These are phyloP conservation scores for Aspergillus nidulans DNA, from an alignment of 495 filamentous ascomycete species.

Conservation along the genomic window DNA sequence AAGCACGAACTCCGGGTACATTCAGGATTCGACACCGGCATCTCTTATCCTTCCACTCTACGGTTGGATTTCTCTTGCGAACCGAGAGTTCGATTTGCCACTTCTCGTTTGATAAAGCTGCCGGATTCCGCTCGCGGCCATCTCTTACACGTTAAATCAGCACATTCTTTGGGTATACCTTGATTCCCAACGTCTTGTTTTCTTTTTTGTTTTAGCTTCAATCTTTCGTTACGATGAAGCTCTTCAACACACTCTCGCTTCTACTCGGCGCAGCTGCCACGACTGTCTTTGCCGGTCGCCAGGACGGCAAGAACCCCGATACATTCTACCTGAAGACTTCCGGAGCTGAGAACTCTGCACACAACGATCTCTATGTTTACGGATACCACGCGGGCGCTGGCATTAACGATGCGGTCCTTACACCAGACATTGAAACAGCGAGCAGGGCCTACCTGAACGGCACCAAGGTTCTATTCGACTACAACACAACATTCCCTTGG, in stretches of 20 bases:
- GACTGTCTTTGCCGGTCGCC: conserved; percentile 13
- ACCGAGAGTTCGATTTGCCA: background rate
- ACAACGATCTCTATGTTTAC: conserved; percentile 44
- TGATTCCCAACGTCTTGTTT: conserved; percentile 2
- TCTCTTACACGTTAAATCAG: background rate
- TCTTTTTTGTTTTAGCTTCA: conserved; percentile 2
- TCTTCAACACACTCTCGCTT: conserved; percentile 29
- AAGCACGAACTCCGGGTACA: background rate
- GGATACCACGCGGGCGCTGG: conserved; percentile 48
- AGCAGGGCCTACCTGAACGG: conserved; percentile 38
- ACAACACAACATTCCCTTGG: conserved; percentile 34
- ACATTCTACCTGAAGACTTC: conserved; percentile 43
- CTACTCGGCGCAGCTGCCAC: conserved; percentile 26
- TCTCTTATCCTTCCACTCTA: conserved; percentile 2
- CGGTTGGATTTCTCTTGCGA: background rate
- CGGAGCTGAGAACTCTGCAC: conserved; percentile 23
- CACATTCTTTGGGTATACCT: conserved; percentile 10
- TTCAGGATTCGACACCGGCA: conserved; percentile 4
- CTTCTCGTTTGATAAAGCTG: conserved; percentile 2
- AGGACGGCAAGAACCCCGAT: conserved; percentile 15
- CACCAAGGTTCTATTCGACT: conserved; percentile 34
- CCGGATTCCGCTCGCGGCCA: background rate
- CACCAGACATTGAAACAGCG: conserved; percentile 21
- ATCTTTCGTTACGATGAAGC: conserved; percentile 27
- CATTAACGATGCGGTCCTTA: conserved; percentile 42